These are phyloP conservation scores for Arachis monticola DNA, from an alignment of 331 rosid genomes.

Conservation along the genomic window DNA sequence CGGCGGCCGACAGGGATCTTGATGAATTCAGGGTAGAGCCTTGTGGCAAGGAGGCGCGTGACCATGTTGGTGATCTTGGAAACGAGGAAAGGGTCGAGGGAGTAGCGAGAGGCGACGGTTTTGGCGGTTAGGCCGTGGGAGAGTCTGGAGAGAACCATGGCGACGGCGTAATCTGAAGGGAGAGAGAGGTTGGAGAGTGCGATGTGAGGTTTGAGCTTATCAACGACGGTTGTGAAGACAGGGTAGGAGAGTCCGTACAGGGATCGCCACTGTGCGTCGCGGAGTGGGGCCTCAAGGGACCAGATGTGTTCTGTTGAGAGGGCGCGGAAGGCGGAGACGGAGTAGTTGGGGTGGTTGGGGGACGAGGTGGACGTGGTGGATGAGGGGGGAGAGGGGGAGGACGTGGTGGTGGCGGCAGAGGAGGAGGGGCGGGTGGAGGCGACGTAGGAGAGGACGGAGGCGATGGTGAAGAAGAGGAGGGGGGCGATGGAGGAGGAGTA, in stretches of 20 bases:
- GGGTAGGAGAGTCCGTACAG: conserved; percentile 90
- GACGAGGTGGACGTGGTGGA: conserved; percentile 25
- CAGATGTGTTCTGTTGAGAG: conserved; percentile 94
- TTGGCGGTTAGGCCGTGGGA: conserved; percentile 80
- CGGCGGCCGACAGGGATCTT: conserved; percentile 83
- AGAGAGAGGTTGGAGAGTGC: conserved; percentile 84
- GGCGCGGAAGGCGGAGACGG: conserved; percentile 91
- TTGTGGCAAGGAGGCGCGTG: conserved; percentile 88
- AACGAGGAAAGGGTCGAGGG: conserved; percentile 87
- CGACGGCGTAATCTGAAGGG: conserved; percentile 81
- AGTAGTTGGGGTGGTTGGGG: conserved; percentile 56
- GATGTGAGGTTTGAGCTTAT: conserved; percentile 87
- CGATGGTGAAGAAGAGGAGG: conserved; percentile 89
- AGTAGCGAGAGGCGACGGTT: conserved; percentile 71
- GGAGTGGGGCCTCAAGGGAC: conserved; percentile 92
- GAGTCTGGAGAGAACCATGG: conserved; percentile 94
- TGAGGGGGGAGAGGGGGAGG: conserved; percentile 31
- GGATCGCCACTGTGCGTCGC: conserved; percentile 93
- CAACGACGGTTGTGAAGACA: conserved; percentile 86
- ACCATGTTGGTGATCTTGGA: conserved; percentile 97
- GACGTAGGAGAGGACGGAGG: conserved; percentile 85
- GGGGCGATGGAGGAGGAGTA: conserved; percentile 84
- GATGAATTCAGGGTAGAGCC: conserved; percentile 83
- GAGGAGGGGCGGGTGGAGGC: conserved; percentile 66
- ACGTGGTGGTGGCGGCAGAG: conserved; percentile 32